A percentile compares a stretch with the other conserved stretches of the same genome.
These are phyloP conservation scores for Cunninghamia lanceolata DNA, from an alignment of 75 land plant species.

Conservation along the genomic window DNA sequence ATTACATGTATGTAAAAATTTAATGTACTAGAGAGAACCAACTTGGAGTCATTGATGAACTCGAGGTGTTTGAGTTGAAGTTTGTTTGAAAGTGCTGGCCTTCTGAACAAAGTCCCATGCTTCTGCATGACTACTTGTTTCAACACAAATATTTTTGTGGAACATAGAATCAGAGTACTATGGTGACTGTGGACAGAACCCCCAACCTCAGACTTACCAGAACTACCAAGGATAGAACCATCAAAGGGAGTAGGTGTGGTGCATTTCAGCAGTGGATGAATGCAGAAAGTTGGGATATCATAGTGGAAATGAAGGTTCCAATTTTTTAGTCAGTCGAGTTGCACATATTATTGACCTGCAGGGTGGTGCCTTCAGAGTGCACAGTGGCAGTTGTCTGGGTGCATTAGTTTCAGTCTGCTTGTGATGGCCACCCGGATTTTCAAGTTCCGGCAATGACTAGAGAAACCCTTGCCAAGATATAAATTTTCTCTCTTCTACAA, in stretches of 20 bases:
- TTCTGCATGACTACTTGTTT: neutral
- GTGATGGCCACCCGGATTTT: neutral
- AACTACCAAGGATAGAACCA: neutral
- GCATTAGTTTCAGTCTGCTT: neutral
- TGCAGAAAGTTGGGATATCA: neutral
- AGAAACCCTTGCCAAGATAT: neutral
- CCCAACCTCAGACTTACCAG: neutral
- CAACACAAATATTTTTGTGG: neutral
- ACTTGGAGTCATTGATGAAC: neutral
- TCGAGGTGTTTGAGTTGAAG: neutral
- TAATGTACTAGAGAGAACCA: neutral
- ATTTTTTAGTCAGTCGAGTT: neutral
- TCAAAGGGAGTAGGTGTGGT: neutral
- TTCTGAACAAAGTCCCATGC: neutral
- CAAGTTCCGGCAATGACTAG: neutral
- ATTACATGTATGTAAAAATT: neutral
- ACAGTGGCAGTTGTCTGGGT: neutral
- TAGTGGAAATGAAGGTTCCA: neutral
- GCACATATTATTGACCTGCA: neutral
- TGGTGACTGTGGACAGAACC: neutral
- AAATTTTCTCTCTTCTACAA: neutral
- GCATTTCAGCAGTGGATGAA: neutral
- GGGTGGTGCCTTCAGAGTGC: neutral
- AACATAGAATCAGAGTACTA: neutral
- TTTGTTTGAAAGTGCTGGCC: neutral